Base-by-base conservation (phyloP, 2,329 filamentous ascomycete genomes). In the Calonectria fujianensis region DNA sequence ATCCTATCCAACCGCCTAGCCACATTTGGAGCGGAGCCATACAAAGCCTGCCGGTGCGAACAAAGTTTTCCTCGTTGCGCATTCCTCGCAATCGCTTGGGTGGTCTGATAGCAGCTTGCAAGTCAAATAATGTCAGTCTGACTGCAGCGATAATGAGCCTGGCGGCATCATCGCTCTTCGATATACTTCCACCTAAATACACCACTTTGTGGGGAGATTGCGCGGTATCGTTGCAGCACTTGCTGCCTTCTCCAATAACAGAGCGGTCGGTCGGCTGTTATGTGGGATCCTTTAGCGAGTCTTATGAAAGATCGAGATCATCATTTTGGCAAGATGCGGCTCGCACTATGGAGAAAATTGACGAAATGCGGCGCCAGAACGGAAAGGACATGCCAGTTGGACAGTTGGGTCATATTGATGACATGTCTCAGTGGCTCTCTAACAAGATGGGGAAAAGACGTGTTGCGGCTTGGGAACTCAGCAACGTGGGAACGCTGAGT, bases 241-340 rank as follows among this genome's bases (percentile, higher is more conserved):
- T 75, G 16, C 9, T 75, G 1, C 71, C 71, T 29, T 11, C 11
- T 16, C 66, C 66, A 3, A 61, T 69, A n/a, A 69, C 51, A 2
- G 39, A 59, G 1, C 24, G 16, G 2, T 72, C 72, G 18, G 57
- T 52, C 2, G 72, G 72, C 31, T 74, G 72, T 10, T 74, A 74
- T n/a, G 72, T 74, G 1, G 72, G 72, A 6, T 74, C 72, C n/a
- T 71, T 74, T n/a, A 74, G 72, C 50, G 35, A 64, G 41, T 9
- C 61, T 10, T 74, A 74, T 27, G 31, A 9, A n/a, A 63, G 72
- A 50, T 45, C 45, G 9, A 35, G 4, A 6, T 2, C 20, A 3
- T 64, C 69, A 27, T 35, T 72, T 16, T 65, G 69, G 69, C 9
- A 57, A 13, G 10, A 74, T 14, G 27, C 37, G 11, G 20, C 6